Evolutionary conservation across 257 asterid species (phyloP).

Genomic region (Solanum tacnaense): DNA sequence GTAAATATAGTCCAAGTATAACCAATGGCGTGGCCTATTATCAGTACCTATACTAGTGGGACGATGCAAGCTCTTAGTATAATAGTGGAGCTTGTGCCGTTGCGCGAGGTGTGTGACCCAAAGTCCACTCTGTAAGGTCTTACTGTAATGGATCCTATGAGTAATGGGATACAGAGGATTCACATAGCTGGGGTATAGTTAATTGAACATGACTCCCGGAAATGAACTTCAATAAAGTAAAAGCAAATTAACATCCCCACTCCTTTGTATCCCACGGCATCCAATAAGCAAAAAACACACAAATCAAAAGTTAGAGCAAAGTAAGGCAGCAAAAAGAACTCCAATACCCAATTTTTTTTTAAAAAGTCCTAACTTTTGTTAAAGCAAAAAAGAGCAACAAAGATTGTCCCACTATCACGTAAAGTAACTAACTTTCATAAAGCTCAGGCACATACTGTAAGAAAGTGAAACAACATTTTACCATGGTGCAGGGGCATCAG

Average conservation of each 20-base stretch:
- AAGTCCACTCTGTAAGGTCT: neutral
- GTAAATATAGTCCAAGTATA: neutral
- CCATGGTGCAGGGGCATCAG: slow-evolving; percentile 58
- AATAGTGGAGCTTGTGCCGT: neutral
- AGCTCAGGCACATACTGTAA: neutral
- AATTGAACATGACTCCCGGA: neutral
- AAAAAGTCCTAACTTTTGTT: neutral
- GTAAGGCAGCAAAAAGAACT: neutral
- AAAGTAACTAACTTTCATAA: neutral
- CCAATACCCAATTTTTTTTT: neutral
- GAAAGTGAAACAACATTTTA: slow-evolving; percentile 3
- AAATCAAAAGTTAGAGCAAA: neutral
- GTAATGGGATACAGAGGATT: neutral
- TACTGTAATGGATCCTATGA: neutral
- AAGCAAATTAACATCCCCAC: neutral
- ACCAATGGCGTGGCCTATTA: neutral
- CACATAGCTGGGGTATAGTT: neutral
- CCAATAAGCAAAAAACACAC: neutral
- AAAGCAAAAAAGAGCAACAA: neutral
- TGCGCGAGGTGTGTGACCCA: neutral
- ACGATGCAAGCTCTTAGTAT: neutral
- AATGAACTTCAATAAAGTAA: neutral
- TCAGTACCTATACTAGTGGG: neutral
- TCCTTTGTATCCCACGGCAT: neutral
- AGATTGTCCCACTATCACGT: neutral